Percentiles rank a stretch among this genome's conserved stretches.
These are phyloP conservation scores for Penicillium sp. DNA, from an alignment of 2,329 filamentous ascomycete species.

Conservation along the genomic window DNA sequence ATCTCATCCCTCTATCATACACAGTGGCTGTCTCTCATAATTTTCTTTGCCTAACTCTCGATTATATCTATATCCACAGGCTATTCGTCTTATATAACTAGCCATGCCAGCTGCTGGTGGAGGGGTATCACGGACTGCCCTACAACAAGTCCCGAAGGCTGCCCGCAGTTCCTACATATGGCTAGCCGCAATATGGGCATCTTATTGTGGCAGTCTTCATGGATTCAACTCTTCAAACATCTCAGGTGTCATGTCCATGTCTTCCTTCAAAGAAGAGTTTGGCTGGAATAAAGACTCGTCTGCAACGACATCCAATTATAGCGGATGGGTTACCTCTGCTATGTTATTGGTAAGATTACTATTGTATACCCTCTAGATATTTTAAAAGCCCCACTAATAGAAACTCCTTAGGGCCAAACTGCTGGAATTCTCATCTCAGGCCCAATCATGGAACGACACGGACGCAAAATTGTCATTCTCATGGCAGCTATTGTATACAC, in stretches of 20 bases:
- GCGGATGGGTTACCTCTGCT: slow-evolving; percentile 20
- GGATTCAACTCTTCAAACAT: slow-evolving; percentile 24
- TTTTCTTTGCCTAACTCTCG: too few relatives aligned
- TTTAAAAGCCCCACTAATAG: background rate
- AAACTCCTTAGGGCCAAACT: slow-evolving; percentile 14
- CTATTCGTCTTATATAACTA: too few relatives aligned
- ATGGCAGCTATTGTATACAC: slow-evolving; percentile 17
- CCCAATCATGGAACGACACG: slow-evolving; percentile 19
- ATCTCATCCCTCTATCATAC: too few relatives aligned
- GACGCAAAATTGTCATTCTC: slow-evolving; percentile 19
- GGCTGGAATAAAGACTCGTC: slow-evolving; percentile 15
- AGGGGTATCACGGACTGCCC: background rate
- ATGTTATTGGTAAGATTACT: slow-evolving; percentile 18
- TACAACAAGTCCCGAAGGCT: background rate
- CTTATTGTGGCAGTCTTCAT: background rate
- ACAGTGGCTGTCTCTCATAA: too few relatives aligned
- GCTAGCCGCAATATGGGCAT: background rate
- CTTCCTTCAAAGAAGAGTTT: slow-evolving; percentile 18
- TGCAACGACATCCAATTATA: slow-evolving; percentile 14
- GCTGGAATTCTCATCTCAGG: slow-evolving; percentile 17
- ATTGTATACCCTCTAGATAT: background rate
- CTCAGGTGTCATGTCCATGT: slow-evolving; percentile 20
- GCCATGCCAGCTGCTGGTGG: background rate
- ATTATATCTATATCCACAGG: too few relatives aligned
- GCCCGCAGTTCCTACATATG: background rate